Evolutionary conservation across 352 stramenopile species (phyloP).

Genomic region (Phytophthora vignae): DNA sequence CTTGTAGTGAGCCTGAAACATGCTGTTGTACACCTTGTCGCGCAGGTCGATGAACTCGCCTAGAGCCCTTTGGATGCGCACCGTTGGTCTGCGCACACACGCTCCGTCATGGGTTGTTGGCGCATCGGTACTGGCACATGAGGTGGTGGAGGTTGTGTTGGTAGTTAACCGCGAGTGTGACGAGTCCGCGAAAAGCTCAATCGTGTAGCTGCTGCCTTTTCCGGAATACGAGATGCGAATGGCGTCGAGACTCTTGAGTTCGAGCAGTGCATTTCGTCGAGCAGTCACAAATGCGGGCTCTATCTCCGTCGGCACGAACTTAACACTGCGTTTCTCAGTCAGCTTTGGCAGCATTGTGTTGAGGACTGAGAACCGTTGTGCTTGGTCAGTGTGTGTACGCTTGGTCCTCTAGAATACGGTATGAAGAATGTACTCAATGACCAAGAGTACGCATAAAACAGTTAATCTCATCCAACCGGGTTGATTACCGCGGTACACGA

Average conservation of each 20-base stretch:
- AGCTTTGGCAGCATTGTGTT: slow-evolving; percentile 19
- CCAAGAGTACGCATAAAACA: too few species aligned
- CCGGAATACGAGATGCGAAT: slow-evolving; percentile 10
- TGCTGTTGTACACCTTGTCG: slow-evolving; percentile 24
- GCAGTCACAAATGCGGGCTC: slow-evolving; percentile 15
- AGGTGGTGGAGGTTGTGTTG: slow-evolving; percentile 15
- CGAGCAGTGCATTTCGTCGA: slow-evolving; percentile 7
- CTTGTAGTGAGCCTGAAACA: slow-evolving; percentile 13
- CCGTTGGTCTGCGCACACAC: background rate
- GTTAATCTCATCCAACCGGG: too few species aligned
- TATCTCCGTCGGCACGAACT: background rate
- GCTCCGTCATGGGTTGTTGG: background rate
- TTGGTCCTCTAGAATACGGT: too few species aligned
- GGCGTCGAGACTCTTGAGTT: slow-evolving; percentile 8
- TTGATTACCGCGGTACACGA: too few species aligned
- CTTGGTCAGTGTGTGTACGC: too few species aligned
- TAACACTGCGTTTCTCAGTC: slow-evolving; percentile 16
- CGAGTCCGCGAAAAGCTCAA: slow-evolving; percentile 17
- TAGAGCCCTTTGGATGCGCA: slow-evolving; percentile 5
- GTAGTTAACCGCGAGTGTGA: background rate
- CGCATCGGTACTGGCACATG: slow-evolving; percentile 4
- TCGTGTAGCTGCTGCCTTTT: slow-evolving; percentile 5
- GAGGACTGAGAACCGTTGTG: background rate
- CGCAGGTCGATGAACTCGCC: slow-evolving; percentile 24
- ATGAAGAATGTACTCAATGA: too few species aligned